Evolutionary conservation across 495 filamentous ascomycete species (phyloP).

Genomic region (Neurospora sp.): DNA sequence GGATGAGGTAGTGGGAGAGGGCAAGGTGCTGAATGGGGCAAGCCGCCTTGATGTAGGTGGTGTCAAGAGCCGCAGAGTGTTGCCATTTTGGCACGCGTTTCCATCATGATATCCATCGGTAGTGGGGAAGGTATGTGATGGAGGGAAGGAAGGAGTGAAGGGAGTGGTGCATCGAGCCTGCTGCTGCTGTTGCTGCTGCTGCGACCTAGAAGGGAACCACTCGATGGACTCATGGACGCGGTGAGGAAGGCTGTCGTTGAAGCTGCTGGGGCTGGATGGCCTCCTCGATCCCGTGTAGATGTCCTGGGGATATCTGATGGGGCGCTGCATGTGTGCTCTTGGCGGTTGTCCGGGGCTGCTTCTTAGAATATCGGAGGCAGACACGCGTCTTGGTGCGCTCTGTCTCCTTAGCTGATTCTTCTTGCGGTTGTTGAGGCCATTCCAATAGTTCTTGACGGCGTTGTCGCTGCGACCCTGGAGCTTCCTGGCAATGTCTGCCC

Average conservation of each 20-base stretch:
- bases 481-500: conserved; percentile 88
- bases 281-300: background rate
- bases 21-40: background rate
- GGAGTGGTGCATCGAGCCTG: background rate
- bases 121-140: background rate
- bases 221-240: background rate
- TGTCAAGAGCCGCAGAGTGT: background rate
- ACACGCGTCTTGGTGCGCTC: background rate
- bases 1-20: background rate
- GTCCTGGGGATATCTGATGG: background rate
- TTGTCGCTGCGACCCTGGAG: conserved; percentile 92
- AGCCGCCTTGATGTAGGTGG: background rate
- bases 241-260: background rate
- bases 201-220: background rate
- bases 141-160: background rate
- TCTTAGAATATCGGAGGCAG: background rate
- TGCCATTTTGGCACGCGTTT: background rate
- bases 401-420: conserved; percentile 14
- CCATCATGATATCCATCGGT: background rate
- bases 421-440: conserved; percentile 82
- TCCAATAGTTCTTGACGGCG: conserved; percentile 99
- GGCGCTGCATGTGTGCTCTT: background rate
- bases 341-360: background rate
- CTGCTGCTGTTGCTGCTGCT: background rate
- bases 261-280: background rate